These are phyloP conservation scores for Tilletia caries DNA, from an alignment of 1,284 basidiomycete species.

Conservation along the genomic window DNA sequence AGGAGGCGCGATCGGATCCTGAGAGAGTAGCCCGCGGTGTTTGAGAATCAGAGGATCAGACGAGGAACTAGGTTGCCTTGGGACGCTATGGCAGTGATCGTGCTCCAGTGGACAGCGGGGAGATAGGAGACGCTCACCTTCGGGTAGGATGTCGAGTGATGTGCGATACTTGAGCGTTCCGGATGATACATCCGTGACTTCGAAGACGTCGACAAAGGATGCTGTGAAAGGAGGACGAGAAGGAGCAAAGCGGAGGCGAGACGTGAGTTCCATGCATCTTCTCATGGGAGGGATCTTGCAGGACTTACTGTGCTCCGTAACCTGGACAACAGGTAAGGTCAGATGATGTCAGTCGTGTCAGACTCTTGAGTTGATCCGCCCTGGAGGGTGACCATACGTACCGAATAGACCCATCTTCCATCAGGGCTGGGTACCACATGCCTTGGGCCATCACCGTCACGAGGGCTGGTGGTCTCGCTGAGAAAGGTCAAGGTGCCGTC, in stretches of 20 bases:
- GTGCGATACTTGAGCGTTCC: conserved; percentile 11
- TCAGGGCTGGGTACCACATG: conserved; percentile 39
- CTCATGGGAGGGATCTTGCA: not conserved
- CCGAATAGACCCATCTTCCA: conserved; percentile 29
- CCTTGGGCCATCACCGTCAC: conserved; percentile 39
- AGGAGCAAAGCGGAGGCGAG: too few species aligned
- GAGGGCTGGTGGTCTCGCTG: conserved; percentile 20
- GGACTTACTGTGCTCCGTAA: conserved; percentile 40
- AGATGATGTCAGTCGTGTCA: not conserved
- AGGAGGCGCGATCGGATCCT: conserved; percentile 15
- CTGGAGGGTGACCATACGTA: not conserved
- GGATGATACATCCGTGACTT: not conserved
- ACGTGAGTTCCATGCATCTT: too few species aligned
- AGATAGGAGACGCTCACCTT: not conserved
- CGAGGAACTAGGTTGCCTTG: too few species aligned
- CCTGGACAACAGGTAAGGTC: not conserved
- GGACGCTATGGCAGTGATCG: not conserved
- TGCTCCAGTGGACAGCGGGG: not conserved
- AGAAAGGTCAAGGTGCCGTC: conserved; percentile 24
- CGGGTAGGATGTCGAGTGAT: conserved; percentile 16
- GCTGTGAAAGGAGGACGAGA: conserved; percentile 6
- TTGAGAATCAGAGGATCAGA: too few species aligned
- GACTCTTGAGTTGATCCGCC: not conserved
- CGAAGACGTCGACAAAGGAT: conserved; percentile 32
- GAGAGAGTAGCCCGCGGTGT: too few species aligned